phyloP scores from a whole-genome alignment of 1,284 basidiomycete genomes.

The Takashimella koratensis region DNA sequence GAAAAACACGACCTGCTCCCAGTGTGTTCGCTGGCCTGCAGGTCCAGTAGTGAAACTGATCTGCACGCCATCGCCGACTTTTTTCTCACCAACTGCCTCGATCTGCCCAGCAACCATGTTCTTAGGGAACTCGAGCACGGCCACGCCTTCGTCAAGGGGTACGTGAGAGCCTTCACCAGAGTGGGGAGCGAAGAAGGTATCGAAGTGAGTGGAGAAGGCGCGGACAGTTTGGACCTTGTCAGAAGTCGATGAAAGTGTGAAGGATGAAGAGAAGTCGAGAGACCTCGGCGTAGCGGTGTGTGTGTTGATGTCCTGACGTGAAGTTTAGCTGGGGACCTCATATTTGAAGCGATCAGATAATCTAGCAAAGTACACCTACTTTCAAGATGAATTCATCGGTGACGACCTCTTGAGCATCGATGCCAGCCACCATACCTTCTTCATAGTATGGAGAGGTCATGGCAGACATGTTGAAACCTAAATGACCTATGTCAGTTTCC shows the following conservation, averaged over 20 bases:
- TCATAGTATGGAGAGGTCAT: slow-evolving; percentile 66
- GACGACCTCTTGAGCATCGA: slow-evolving; percentile 65
- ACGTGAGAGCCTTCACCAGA: slow-evolving; percentile 53
- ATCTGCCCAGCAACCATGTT: slow-evolving; percentile 27
- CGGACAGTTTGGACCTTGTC: slow-evolving; percentile 63
- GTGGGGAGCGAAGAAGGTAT: slow-evolving; percentile 77
- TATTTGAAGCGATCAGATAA: too few species aligned
- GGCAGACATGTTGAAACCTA: slow-evolving; percentile 77
- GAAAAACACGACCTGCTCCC: slow-evolving; percentile 94
- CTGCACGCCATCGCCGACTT: slow-evolving; percentile 52
- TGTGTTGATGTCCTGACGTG: slow-evolving; percentile 73
- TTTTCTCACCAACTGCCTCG: slow-evolving; percentile 13
- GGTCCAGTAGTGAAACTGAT: slow-evolving; percentile 92
- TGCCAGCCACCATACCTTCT: slow-evolving; percentile 78
- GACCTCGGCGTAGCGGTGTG: slow-evolving; percentile 62
- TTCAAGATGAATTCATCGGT: slow-evolving; percentile 67
- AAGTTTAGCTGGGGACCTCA: neutral
- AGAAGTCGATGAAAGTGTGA: slow-evolving; percentile 63
- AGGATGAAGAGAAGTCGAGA: slow-evolving; percentile 73
- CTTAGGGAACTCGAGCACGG: slow-evolving; percentile 31
- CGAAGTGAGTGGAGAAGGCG: slow-evolving; percentile 88
- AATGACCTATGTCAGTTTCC: neutral
- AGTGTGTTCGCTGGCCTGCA: slow-evolving; percentile 79
- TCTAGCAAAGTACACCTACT: slow-evolving; percentile 51
- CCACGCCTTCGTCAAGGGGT: slow-evolving; percentile 44